phyloP scores from a whole-genome alignment of 1,284 basidiomycete genomes.

The Microbotryum saponariae region DNA sequence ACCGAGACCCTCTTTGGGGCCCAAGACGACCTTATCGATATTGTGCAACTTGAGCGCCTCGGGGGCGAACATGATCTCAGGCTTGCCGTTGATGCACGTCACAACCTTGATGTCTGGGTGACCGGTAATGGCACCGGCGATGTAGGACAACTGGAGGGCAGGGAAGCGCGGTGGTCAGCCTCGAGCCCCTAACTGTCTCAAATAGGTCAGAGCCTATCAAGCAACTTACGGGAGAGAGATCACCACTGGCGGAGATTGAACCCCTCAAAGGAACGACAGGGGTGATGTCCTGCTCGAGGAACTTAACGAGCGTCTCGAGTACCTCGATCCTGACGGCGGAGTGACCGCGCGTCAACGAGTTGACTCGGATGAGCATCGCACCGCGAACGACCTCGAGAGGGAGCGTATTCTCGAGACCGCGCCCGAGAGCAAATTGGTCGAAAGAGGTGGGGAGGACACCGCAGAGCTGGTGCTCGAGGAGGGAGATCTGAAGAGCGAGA shows the following conservation, averaged over 20 bases:
- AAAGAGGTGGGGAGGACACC: slow-evolving; percentile 44
- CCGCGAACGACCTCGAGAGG: slow-evolving; percentile 86
- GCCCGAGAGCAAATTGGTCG: slow-evolving; percentile 53
- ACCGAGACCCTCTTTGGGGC: slow-evolving; percentile 58
- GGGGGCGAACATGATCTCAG: slow-evolving; percentile 30
- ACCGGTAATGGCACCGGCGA: slow-evolving; percentile 68
- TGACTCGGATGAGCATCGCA: slow-evolving; percentile 76
- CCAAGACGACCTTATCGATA: slow-evolving; percentile 61
- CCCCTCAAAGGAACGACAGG: slow-evolving; percentile 77
- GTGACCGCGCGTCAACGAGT: slow-evolving; percentile 75
- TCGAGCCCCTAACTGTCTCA: too few relatives aligned
- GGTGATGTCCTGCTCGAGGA: slow-evolving; percentile 64
- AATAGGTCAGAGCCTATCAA: neutral
- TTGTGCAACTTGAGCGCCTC: slow-evolving; percentile 59
- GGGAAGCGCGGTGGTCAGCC: slow-evolving; percentile 6
- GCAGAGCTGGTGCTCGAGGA: slow-evolving; percentile 63
- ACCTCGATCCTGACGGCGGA: slow-evolving; percentile 75
- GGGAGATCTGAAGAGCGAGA: slow-evolving; percentile 60
- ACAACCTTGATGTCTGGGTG: slow-evolving; percentile 66
- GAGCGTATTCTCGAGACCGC: slow-evolving; percentile 50
- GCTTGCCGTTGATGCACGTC: slow-evolving; percentile 15
- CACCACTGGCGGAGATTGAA: slow-evolving; percentile 70
- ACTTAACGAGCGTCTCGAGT: slow-evolving; percentile 65
- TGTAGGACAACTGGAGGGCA: slow-evolving; percentile 64
- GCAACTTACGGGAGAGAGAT: slow-evolving; percentile 39